Conservation (phyloP, 768 basidiomycete genomes). For the Trametes elegans region DNA sequence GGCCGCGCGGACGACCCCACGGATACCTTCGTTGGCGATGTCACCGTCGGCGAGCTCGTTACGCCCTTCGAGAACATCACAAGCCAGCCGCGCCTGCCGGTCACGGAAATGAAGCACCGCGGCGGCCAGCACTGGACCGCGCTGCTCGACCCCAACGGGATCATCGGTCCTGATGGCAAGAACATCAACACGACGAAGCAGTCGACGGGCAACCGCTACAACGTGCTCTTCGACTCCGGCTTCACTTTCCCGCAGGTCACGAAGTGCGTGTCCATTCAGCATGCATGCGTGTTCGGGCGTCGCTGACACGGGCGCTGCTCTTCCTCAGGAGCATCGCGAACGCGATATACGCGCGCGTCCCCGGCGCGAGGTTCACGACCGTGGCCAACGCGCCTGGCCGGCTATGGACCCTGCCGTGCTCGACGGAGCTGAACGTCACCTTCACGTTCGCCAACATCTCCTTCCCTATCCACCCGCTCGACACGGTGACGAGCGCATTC, state of each 20-base stretch:
- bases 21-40: conserved; percentile 28
- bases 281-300: neutral
- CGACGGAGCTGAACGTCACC: conserved; percentile 31
- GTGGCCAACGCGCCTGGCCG: conserved; percentile 19
- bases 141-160: conserved; percentile 30
- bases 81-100: conserved; percentile 29
- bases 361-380: conserved; percentile 28
- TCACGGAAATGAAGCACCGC: conserved; percentile 17
- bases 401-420: conserved; percentile 34
- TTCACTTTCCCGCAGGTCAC: conserved; percentile 35
- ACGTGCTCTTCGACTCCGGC: conserved; percentile 30
- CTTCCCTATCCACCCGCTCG: conserved; percentile 35
- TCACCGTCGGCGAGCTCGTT: conserved; percentile 32
- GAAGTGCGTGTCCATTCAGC: conserved; percentile 15
- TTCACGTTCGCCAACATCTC: conserved; percentile 30
- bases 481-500: conserved; percentile 26
- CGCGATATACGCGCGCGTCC: conserved; percentile 34
- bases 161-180: conserved; percentile 35
- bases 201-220: conserved; percentile 31
- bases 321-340: conserved; percentile 34
- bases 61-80: conserved; percentile 29
- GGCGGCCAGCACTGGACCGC: conserved; percentile 36
- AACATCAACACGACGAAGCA: conserved; percentile 35
- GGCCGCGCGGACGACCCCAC: conserved; percentile 30
- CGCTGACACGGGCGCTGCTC: neutral